Evolutionary conservation across 176 grass and related monocot genomes (phyloP).

Genomic region (Eragrostis nindensis): DNA sequence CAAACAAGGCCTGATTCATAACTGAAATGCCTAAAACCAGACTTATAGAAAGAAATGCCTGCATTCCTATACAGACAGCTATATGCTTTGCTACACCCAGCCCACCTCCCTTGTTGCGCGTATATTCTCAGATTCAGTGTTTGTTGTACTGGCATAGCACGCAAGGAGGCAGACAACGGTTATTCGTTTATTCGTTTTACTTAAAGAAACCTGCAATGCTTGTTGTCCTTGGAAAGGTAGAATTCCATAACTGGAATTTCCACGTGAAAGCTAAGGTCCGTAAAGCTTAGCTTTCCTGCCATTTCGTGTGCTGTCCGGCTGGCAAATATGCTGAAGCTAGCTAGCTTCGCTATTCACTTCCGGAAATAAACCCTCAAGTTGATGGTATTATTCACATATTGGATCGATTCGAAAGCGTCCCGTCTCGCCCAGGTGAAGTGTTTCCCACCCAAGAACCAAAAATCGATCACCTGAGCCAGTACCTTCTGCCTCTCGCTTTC

Average conservation of each 20-base stretch:
- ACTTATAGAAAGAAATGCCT: no score
- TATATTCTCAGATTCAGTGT: no score
- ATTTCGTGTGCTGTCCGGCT: not conserved
- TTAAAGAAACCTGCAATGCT: no score
- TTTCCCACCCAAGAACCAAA: not conserved
- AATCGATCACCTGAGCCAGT: not conserved
- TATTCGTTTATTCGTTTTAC: no score
- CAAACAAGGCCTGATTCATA: no score
- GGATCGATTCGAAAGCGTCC: not conserved
- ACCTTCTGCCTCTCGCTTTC: not conserved
- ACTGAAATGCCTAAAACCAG: no score
- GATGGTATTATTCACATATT: not conserved
- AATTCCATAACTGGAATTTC: not conserved
- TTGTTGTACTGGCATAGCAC: no score
- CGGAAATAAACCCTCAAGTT: not conserved
- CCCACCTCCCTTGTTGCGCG: no score
- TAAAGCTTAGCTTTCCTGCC: not conserved
- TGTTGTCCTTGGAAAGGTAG: not conserved
- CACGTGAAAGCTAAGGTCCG: not conserved
- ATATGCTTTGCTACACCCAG: no score
- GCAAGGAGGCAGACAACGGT: no score
- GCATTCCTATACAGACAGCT: no score
- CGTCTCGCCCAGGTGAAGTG: not conserved
- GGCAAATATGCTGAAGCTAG: not conserved
- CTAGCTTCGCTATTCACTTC: not conserved